Conservation (phyloP, 176 grass and related monocot genomes). For the Aegilops speltoides region DNA sequence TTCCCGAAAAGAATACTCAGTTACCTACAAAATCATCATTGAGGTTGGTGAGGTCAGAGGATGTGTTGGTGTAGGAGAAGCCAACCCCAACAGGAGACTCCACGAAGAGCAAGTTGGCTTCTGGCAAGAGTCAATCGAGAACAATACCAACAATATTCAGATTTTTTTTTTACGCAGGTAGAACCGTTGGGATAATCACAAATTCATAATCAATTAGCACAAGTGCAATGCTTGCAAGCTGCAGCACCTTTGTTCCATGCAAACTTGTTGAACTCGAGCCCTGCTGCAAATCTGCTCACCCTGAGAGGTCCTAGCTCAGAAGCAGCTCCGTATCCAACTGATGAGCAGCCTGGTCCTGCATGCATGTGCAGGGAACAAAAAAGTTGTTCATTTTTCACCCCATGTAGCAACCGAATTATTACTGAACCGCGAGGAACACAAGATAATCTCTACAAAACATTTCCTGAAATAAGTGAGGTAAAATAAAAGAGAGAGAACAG, state of each 20-base stretch:
- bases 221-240: not conserved
- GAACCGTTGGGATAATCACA: not conserved
- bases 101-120: constrained; percentile 52
- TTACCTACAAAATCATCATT: constrained; percentile 46
- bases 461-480: constrained; percentile 9
- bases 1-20: not conserved
- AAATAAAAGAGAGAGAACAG: not conserved
- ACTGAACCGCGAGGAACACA: not conserved
- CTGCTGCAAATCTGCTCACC: constrained; percentile 51
- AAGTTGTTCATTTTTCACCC: not conserved
- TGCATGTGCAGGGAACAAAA: not conserved
- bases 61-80: constrained; percentile 53
- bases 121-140: constrained; percentile 9
- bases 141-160: not conserved
- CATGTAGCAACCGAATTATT: not conserved
- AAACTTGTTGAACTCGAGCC: constrained; percentile 74
- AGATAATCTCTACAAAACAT: not conserved
- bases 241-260: constrained; percentile 77
- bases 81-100: constrained; percentile 45
- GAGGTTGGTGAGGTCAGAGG: constrained; percentile 37
- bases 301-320: constrained; percentile 77
- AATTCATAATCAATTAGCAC: not conserved
- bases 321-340: constrained; percentile 78
- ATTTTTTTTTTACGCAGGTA: not conserved
- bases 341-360: constrained; percentile 85